Base-by-base conservation (phyloP, 2,329 filamentous ascomycete genomes). In the Septoria petroselini region DNA sequence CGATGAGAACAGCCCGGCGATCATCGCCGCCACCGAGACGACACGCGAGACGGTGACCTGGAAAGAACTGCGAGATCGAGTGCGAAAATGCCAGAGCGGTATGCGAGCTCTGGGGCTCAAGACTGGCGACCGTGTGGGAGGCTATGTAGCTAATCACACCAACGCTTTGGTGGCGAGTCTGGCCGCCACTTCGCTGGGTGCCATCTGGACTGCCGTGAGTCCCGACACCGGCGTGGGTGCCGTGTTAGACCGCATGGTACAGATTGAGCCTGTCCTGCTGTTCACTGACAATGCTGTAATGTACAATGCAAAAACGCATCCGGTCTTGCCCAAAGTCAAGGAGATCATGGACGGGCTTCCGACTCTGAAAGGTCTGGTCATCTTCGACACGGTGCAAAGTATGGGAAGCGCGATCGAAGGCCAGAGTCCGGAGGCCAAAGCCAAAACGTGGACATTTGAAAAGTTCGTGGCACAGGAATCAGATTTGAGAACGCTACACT, bases 151-250 rank as follows among this genome's bases (percentile, higher is more conserved):
- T 17, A 97, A 98, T 64, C 90, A 96, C 67, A 82, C 82, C 5
- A 86, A 95, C 67, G 86, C 91, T 0, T 73, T 97, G 15, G 83
- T 96, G 8, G 88, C 89, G 15, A 93, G 95, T 84, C 77, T 98
- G 25, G 87, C 88, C 1, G 80, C 89, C 0, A 84, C 89, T 0
- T 83, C 88, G 1, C 69, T 96, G 2, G 93, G 93, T 23, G 91
- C 87, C 12, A 81, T 95, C 30, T 97, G 91, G 91, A 95, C 91
- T 0, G 87, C 87, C 5, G 88, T 96, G 41, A 94, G 88, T 62
- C 90, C 91, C 2, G 91, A 97, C 68, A 95, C 86, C 12, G 91
- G 91, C 8, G 88, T 95, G 1, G 88, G 88, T 61, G 91, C 91
- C 12, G 91, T 97, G 1, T 73, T 97, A 19, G 93, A 97, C 66